Percentiles rank a stretch among this genome's conserved stretches.
Evolutionary conservation across 2,329 filamentous ascomycete species (phyloP).

Genomic region (Apiospora hydei): DNA sequence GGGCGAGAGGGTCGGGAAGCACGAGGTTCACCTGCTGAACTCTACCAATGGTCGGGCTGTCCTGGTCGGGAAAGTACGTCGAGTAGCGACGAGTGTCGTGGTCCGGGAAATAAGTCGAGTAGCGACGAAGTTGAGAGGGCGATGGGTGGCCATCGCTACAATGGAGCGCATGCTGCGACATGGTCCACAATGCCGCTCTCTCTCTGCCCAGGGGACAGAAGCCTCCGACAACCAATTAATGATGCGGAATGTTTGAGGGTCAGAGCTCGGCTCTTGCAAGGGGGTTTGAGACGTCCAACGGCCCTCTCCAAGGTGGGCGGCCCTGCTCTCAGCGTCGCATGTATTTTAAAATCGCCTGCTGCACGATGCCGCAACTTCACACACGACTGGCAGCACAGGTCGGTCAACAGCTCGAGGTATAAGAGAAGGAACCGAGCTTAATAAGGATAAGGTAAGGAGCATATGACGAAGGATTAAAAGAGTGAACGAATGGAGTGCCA

Average conservation of each 20-base stretch:
- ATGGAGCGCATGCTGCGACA: slow-evolving; percentile 22
- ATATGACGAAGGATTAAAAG: background rate
- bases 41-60: slow-evolving; percentile 24
- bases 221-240: slow-evolving; percentile 20
- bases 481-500: background rate
- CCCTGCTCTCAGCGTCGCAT: slow-evolving; percentile 19
- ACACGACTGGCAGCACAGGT: background rate
- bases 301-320: slow-evolving; percentile 11
- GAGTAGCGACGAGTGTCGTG: slow-evolving; percentile 19
- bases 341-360: slow-evolving; percentile 8
- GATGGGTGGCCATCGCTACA: slow-evolving; percentile 18
- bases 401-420: background rate
- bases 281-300: slow-evolving; percentile 17
- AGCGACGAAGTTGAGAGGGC: slow-evolving; percentile 19
- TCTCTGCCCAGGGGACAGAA: slow-evolving; percentile 11
- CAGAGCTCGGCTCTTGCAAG: slow-evolving; percentile 18
- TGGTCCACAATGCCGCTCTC: slow-evolving; percentile 18
- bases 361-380: background rate
- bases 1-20: slow-evolving; percentile 16
- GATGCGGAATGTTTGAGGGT: slow-evolving; percentile 22
- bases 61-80: slow-evolving; percentile 21
- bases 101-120: slow-evolving; percentile 17
- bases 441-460: background rate
- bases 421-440: background rate
- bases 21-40: slow-evolving; percentile 3